Conservation (phyloP, 176 grass and related monocot genomes). For the Zoysia japonica region DNA sequence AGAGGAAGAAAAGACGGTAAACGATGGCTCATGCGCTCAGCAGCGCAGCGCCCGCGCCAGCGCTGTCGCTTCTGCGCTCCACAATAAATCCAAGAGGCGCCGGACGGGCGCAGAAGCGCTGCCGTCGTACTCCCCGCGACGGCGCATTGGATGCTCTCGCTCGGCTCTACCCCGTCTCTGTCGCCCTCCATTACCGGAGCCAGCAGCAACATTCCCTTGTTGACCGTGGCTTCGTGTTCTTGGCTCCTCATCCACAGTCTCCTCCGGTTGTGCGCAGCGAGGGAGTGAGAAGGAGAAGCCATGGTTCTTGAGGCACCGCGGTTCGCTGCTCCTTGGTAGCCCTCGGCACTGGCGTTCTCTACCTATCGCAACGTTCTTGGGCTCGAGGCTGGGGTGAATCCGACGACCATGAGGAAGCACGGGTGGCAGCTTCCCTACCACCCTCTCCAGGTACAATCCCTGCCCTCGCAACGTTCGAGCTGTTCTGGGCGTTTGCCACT, state of each 20-base stretch:
- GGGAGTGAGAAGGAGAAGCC: slow-evolving; percentile 11
- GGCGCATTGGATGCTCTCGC: slow-evolving; percentile 45
- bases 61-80: not conserved
- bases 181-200: slow-evolving; percentile 18
- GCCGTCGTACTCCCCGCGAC: slow-evolving; percentile 40
- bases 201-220: slow-evolving; percentile 12
- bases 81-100: slow-evolving; percentile 40
- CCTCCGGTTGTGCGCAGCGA: not conserved
- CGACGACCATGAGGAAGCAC: slow-evolving; percentile 84
- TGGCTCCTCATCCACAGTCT: slow-evolving; percentile 6
- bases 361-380: slow-evolving; percentile 1
- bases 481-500: not conserved
- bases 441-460: slow-evolving; percentile 66
- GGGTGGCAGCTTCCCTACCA: slow-evolving; percentile 99
- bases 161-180: not conserved
- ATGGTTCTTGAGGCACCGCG: slow-evolving; percentile 16
- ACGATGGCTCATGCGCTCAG: not conserved
- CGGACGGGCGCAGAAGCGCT: slow-evolving; percentile 16
- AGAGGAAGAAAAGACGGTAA: not conserved
- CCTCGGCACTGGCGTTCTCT: slow-evolving; percentile 9
- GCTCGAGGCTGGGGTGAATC: not conserved
- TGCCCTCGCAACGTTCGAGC: not conserved
- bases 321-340: slow-evolving; percentile 21
- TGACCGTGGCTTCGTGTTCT: slow-evolving; percentile 12
- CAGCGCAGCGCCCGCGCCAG: not conserved